A percentile compares a stretch with the other conserved stretches of the same genome.
phyloP scores from a whole-genome alignment of 257 asterid genomes.

The Lantana camara region DNA sequence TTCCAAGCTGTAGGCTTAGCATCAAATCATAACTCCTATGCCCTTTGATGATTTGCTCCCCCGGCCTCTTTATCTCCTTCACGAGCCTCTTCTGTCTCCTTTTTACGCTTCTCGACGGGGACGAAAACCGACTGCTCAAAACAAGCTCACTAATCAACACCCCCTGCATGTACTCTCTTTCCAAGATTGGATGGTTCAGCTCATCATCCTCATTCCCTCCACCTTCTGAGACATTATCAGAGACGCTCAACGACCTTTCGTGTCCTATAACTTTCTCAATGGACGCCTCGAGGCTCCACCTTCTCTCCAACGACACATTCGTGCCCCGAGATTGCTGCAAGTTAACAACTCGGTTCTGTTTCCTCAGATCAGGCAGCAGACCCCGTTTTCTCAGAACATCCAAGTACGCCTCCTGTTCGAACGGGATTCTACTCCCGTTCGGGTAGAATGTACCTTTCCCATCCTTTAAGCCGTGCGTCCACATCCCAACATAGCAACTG shows the following conservation, averaged over 20 bases:
- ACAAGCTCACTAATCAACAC: slow-evolving; percentile 67
- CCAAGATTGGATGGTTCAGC: slow-evolving; percentile 50
- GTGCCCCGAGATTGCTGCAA: slow-evolving; percentile 44
- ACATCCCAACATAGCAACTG: slow-evolving; percentile 63
- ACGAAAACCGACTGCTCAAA: slow-evolving; percentile 52
- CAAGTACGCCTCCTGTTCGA: slow-evolving; percentile 58
- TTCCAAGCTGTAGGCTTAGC: slow-evolving; percentile 81
- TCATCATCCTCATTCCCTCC: slow-evolving; percentile 37
- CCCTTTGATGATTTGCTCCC: slow-evolving; percentile 75
- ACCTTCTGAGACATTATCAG: slow-evolving; percentile 37
- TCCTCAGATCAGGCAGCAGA: slow-evolving; percentile 61
- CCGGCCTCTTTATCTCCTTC: slow-evolving; percentile 64
- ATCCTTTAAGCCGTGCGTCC: slow-evolving; percentile 71
- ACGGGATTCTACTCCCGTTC: slow-evolving; percentile 54
- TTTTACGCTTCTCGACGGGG: slow-evolving; percentile 49
- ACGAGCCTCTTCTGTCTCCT: slow-evolving; percentile 59
- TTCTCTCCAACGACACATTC: slow-evolving; percentile 52
- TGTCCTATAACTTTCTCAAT: slow-evolving; percentile 63
- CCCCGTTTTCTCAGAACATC: slow-evolving; percentile 68
- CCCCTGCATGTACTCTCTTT: slow-evolving; percentile 83
- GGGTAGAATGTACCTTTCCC: slow-evolving; percentile 81
- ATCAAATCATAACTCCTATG: slow-evolving; percentile 81
- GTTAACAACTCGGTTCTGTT: slow-evolving; percentile 55
- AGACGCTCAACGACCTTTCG: slow-evolving; percentile 34
- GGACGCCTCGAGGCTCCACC: slow-evolving; percentile 76